Evolutionary conservation across 2,329 filamentous ascomycete species (phyloP), one percentile per base, ranked within the genome.

Genomic region (Pochonia chlamydosporia): DNA sequence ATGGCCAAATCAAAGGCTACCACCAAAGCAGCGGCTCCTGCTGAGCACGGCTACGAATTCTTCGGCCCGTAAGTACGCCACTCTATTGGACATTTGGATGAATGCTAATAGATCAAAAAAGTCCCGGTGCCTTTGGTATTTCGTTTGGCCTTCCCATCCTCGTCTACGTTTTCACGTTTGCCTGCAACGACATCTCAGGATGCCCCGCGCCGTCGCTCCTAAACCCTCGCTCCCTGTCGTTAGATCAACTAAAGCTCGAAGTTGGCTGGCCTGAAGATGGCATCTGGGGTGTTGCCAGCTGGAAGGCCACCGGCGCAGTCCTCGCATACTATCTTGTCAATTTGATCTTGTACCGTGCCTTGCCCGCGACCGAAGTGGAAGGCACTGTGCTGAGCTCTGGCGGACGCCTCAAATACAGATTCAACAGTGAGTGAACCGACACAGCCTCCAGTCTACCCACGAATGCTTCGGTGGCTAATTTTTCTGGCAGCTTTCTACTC

Each of bases 141-240:
- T 87, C 87, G 7, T 85, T 95, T 58, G 84, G 84, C 48, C 81
- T 96, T 1, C 92, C 92, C 0, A 51, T 90, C 36, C 76, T 91
- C 54, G 79, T 89, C 57, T 95, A 93, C 69, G 63, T 83, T 57
- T 85, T 92, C 62, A 78, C 84, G 40, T 95, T 96, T 62, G 74
- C 85, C 59, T 96, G 92, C 77, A 97, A 96, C 70, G 91, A 97
- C 65, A 74, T 95, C 53, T 85, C 89, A 8, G 92, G 93, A 49
- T 97, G 93, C 63, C 93, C 92, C 40, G 84, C 88, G 3, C 89
- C 91, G 3, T 89, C 87, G 4, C 75, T 92, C 8, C 76, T 95
- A 31, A 75, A 78, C 55, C 90, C 87, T 26, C 82, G 78, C 48
- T 85, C 79, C 8, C 70, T 96, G 50, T 82, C 82, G 36, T 71